Conservation (phyloP, 805 yeast species). For the Pichia scutulata region DNA sequence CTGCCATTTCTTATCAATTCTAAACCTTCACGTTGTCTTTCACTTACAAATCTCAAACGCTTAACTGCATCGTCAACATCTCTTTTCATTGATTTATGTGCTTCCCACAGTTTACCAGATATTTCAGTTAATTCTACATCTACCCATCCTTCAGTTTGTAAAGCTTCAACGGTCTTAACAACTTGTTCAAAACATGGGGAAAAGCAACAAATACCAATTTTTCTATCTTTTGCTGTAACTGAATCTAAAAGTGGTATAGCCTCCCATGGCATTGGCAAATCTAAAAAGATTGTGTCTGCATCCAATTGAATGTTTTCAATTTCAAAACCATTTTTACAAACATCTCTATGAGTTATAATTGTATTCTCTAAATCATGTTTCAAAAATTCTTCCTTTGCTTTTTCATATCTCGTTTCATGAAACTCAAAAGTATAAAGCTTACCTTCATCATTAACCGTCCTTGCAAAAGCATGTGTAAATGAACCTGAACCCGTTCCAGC, state of each 20-base stretch:
- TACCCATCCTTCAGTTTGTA: slow-evolving; percentile 74
- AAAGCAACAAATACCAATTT: slow-evolving; percentile 82
- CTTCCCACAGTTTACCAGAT: slow-evolving; percentile 75
- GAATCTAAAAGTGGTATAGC: slow-evolving; percentile 70
- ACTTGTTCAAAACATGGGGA: slow-evolving; percentile 98
- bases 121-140: slow-evolving; percentile 89
- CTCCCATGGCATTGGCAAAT: slow-evolving; percentile 94
- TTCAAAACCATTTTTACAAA: slow-evolving; percentile 78
- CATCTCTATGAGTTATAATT: slow-evolving; percentile 83
- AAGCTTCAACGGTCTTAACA: slow-evolving; percentile 68
- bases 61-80: slow-evolving; percentile 72
- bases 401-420: slow-evolving; percentile 74
- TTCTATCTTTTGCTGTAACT: slow-evolving; percentile 47
- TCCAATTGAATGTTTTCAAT: slow-evolving; percentile 35
- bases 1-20: slow-evolving; percentile 31
- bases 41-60: slow-evolving; percentile 71
- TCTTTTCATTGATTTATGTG: slow-evolving; percentile 81
- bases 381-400: slow-evolving; percentile 70
- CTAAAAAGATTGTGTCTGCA: slow-evolving; percentile 77
- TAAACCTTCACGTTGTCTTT: slow-evolving; percentile 59
- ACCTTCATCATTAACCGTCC: slow-evolving; percentile 61
- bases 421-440: slow-evolving; percentile 80
- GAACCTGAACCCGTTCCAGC: slow-evolving; percentile 99
- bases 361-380: slow-evolving; percentile 59
- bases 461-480: slow-evolving; percentile 84